Evolutionary conservation across 257 asterid species (phyloP), one percentile per base, ranked within the genome.

Genomic region (Eucommia ulmoides): DNA sequence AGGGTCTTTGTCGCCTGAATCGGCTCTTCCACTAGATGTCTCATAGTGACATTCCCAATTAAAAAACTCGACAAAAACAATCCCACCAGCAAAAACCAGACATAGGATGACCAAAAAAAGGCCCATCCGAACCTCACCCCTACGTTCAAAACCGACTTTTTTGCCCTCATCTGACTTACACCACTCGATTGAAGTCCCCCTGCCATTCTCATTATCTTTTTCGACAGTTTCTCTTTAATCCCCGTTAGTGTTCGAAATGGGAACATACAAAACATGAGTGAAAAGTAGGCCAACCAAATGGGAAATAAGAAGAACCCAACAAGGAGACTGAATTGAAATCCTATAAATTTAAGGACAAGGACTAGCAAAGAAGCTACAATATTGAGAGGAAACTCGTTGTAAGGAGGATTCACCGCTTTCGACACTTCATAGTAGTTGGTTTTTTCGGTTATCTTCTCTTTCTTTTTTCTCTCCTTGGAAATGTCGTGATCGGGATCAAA

Each of bases 271-370:
- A 76, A 38, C 68, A 66, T 49, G 4, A 74, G 18, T 63, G 69
- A 65, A 23, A 56, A 48, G 54, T 67, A 66, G 14, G 67, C 1
- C 22, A 70, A 8, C 56, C 55, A 47, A 46, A 68, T 41, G 17
- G 88, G 84, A 16, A 82, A 54, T 5, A 70, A 65, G 45, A 76
- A 45, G 41, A 76, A 41, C 42, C 61, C 67, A 11, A 74, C 22
- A 18, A 72, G 29, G 9, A 76, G 19, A 67, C 50, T 64, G 41
- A 74, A 48, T 29, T 79, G 93, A 20, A 69, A 64, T 22, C 63
- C 41, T 20, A 65, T 74, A 6, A 72, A 25, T 45, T 77, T 72
- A 14, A 72, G 51, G 61, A 63, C 24, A 6, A 55, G 20, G n/a
- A 62, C 25, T 1, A 76, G 24, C 8, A 63, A 19, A 26, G 58